Evolutionary conservation across 176 grass and related monocot genomes (phyloP).

Genomic region (Triticum timopheevii): DNA sequence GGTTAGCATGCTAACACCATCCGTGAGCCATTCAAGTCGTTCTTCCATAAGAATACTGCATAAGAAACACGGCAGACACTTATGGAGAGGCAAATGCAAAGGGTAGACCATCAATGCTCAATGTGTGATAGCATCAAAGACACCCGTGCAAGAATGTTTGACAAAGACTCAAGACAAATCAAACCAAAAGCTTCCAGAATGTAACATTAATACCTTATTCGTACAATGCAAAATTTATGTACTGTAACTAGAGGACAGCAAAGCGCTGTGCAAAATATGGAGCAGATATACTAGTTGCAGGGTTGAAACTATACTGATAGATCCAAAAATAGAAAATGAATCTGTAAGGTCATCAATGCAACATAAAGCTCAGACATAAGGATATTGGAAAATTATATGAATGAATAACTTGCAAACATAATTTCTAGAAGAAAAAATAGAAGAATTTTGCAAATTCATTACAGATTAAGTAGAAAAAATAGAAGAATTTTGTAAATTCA

Average conservation of each 20-base stretch:
- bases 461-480: neutral
- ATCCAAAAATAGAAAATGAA: slow-evolving; percentile 11
- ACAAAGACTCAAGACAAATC: neutral
- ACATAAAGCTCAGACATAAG: neutral
- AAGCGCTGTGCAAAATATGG: neutral
- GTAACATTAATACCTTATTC: neutral
- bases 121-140: slow-evolving; percentile 14
- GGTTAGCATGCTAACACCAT: slow-evolving; percentile 78
- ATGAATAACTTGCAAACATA: slow-evolving; percentile 2
- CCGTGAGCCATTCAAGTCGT: slow-evolving; percentile 83
- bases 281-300: neutral
- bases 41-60: slow-evolving; percentile 90
- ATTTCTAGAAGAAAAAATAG: neutral
- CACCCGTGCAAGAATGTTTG: slow-evolving; percentile 22
- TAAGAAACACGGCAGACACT: slow-evolving; percentile 34
- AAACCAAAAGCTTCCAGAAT: neutral
- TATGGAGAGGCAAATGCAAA: slow-evolving; percentile 19
- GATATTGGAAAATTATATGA: neutral
- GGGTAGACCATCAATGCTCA: slow-evolving; percentile 20
- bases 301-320: neutral
- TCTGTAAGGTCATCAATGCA: slow-evolving; percentile 9
- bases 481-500: neutral
- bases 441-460: neutral
- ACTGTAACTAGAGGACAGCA: neutral
- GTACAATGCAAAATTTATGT: neutral